These are phyloP conservation scores for Ascocoryne sarcoides DNA, from an alignment of 2,329 filamentous ascomycete genomes.

Conservation along the genomic window DNA sequence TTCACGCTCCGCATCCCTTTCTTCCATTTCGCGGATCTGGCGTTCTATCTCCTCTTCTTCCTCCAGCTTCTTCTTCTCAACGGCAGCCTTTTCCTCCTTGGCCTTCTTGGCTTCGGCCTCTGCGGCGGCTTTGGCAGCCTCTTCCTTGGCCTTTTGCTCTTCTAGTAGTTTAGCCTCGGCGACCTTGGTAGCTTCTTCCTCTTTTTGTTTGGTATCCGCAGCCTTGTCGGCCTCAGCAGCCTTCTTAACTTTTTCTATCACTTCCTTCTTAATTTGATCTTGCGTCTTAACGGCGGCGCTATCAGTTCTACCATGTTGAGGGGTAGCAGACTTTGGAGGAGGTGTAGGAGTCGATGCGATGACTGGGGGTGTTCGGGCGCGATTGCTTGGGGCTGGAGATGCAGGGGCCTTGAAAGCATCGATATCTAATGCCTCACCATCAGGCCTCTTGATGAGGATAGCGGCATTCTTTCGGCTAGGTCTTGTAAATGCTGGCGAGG, in stretches of 20 bases:
- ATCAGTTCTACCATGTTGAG: constrained; percentile 60
- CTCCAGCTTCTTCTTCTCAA: constrained; percentile 30
- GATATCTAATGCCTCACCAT: constrained; percentile 68
- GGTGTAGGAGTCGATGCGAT: constrained; percentile 71
- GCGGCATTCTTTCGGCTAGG: constrained; percentile 53
- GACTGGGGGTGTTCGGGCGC: constrained; percentile 50
- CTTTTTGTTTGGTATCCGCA: constrained; percentile 29
- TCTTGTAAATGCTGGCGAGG: constrained; percentile 27
- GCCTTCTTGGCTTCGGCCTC: constrained; percentile 31
- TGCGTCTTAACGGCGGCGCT: constrained; percentile 63
- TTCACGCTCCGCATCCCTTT: constrained; percentile 27
- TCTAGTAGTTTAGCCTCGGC: constrained; percentile 29
- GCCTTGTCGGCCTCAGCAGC: constrained; percentile 27
- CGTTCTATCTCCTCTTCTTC: constrained; percentile 50
- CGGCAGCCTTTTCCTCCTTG: constrained; percentile 25
- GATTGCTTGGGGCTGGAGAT: constrained; percentile 42
- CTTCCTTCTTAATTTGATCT: constrained; percentile 76
- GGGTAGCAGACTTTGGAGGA: constrained; percentile 65
- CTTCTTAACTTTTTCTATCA: constrained; percentile 46
- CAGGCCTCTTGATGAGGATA: constrained; percentile 75
- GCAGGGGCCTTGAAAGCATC: constrained; percentile 56
- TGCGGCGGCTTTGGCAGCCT: constrained; percentile 26
- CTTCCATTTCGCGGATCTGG: constrained; percentile 50
- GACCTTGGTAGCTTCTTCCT: constrained; percentile 20
- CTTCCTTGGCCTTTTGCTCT: constrained; percentile 29